Conservation (phyloP, 352 stramenopile species). For the Phytophthora boehmeriae region DNA sequence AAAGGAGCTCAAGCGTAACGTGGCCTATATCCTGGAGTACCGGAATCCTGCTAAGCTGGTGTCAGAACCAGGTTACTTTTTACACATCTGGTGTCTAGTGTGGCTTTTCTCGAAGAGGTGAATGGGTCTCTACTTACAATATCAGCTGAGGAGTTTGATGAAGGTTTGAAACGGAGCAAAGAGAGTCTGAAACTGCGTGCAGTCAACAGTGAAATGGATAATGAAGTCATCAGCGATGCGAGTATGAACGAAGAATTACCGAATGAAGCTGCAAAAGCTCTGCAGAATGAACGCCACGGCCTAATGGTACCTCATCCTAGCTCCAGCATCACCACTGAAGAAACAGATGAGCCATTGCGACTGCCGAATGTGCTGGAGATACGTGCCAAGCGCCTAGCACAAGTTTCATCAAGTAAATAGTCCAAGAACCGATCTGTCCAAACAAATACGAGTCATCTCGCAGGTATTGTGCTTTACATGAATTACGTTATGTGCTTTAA, state of each 20-base stretch:
- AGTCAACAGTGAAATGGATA: slow-evolving; percentile 25
- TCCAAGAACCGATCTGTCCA: slow-evolving; percentile 1
- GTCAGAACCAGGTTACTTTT: slow-evolving; percentile 92
- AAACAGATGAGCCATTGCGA: slow-evolving; percentile 14
- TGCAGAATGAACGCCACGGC: slow-evolving; percentile 16
- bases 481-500: neutral
- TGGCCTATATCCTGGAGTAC: slow-evolving; percentile 90
- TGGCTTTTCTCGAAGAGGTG: slow-evolving; percentile 82
- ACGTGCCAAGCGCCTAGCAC: slow-evolving; percentile 40
- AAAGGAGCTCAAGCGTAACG: slow-evolving; percentile 78
- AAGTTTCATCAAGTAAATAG: neutral
- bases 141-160: slow-evolving; percentile 73
- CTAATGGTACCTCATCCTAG: neutral
- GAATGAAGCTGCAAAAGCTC: slow-evolving; percentile 4
- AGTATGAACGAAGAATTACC: slow-evolving; percentile 12
- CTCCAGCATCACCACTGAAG: neutral
- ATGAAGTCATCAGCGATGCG: slow-evolving; percentile 20
- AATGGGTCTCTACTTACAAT: slow-evolving; percentile 77
- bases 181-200: slow-evolving; percentile 13
- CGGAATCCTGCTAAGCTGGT: slow-evolving; percentile 70
- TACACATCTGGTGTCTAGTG: slow-evolving; percentile 90
- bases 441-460: neutral
- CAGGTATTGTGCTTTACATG: neutral
- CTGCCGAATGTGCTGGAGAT: slow-evolving; percentile 49
- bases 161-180: slow-evolving; percentile 51